Evolutionary conservation across 1,284 basidiomycete species (phyloP).

Genomic region (Pisolithus thermaeus): DNA sequence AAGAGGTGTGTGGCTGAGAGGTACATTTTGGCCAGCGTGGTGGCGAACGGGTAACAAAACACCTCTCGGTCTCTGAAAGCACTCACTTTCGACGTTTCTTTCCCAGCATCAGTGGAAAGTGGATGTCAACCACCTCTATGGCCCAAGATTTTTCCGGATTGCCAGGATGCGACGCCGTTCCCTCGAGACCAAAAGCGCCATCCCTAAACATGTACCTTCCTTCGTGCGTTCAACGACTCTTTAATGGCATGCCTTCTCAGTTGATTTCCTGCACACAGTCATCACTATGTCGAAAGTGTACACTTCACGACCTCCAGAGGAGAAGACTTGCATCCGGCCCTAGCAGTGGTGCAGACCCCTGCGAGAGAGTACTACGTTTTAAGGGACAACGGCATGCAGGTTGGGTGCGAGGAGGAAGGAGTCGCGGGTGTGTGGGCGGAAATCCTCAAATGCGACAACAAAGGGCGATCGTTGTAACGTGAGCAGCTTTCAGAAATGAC

Average conservation of each 20-base stretch:
- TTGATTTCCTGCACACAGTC: conserved; percentile 33
- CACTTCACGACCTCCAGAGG: conserved; percentile 47
- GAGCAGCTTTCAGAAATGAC: too few relatives aligned
- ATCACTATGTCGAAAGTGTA: conserved; percentile 70
- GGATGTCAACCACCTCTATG: conserved; percentile 60
- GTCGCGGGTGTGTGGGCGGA: conserved; percentile 55
- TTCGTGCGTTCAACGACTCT: conserved; percentile 35
- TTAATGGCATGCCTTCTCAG: neutral
- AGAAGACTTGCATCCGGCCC: conserved; percentile 46
- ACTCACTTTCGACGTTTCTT: conserved; percentile 6
- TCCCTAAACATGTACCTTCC: conserved; percentile 57
- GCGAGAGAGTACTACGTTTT: conserved; percentile 60
- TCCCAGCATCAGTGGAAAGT: conserved; percentile 56
- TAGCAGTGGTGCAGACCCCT: conserved; percentile 64
- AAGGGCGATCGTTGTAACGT: conserved; percentile 40
- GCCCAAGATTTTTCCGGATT: conserved; percentile 57
- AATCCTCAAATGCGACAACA: conserved; percentile 44
- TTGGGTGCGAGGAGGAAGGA: conserved; percentile 71
- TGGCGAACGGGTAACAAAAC: conserved; percentile 51
- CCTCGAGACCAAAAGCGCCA: conserved; percentile 15
- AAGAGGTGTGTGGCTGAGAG: conserved; percentile 49
- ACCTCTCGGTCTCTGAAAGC: neutral
- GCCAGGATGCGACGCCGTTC: conserved; percentile 14
- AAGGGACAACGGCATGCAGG: conserved; percentile 67
- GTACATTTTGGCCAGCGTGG: conserved; percentile 61